Evolutionary conservation across 352 stramenopile species (phyloP).

Genomic region (Elongisporangium anandrum): DNA sequence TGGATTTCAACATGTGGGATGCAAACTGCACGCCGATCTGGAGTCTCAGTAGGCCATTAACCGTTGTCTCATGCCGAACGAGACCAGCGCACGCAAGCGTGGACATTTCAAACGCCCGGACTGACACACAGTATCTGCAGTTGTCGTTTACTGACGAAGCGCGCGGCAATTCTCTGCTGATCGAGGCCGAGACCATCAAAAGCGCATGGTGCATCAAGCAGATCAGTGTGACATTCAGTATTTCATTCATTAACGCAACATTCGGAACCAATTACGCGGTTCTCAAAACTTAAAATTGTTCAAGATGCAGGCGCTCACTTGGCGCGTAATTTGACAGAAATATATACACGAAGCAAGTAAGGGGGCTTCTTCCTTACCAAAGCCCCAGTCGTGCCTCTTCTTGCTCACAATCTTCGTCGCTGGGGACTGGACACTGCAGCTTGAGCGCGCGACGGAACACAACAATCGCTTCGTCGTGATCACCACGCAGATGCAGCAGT

Average conservation of each 20-base stretch:
- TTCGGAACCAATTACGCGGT: slow-evolving; percentile 36
- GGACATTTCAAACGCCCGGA: neutral
- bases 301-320: neutral
- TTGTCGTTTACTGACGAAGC: slow-evolving; percentile 20
- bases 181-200: slow-evolving; percentile 12
- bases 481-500: slow-evolving; percentile 51
- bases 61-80: slow-evolving; percentile 5
- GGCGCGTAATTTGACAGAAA: neutral
- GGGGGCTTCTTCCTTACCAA: neutral
- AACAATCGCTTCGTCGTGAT: slow-evolving; percentile 66
- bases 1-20: slow-evolving; percentile 62
- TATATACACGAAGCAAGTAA: neutral
- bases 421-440: slow-evolving; percentile 31
- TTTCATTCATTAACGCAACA: slow-evolving; percentile 45
- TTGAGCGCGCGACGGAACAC: slow-evolving; percentile 57
- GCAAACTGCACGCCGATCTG: slow-evolving; percentile 41
- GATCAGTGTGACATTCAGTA: slow-evolving; percentile 29
- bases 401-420: neutral
- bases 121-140: slow-evolving; percentile 10
- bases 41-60: slow-evolving; percentile 30
- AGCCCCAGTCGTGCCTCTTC: neutral
- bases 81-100: neutral
- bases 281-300: neutral
- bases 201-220: slow-evolving; percentile 19
- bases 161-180: slow-evolving; percentile 24